Conservation (phyloP, 306 rosid genomes). For the Sophora flavescens region DNA sequence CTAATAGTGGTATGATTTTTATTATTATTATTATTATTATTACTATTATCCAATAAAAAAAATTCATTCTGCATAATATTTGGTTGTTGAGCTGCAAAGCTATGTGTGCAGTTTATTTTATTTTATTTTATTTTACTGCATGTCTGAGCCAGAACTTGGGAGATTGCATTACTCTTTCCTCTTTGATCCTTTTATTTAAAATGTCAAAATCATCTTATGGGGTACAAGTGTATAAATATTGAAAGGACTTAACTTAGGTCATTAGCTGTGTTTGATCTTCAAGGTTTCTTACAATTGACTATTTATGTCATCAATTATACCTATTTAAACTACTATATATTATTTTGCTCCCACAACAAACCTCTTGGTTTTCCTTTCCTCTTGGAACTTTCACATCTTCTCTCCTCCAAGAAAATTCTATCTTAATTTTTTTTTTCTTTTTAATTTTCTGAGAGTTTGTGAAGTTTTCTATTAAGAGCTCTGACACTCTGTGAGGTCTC, state of each 20-base stretch:
- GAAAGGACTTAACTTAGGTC: slow-evolving; percentile 68
- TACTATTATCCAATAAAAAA: background rate
- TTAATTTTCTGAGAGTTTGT: slow-evolving; percentile 42
- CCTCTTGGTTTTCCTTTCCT: slow-evolving; percentile 62
- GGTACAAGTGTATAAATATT: slow-evolving; percentile 58
- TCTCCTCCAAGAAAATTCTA: slow-evolving; percentile 61
- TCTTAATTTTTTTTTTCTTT: slow-evolving; percentile 23
- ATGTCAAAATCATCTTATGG: slow-evolving; percentile 71
- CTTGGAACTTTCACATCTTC: slow-evolving; percentile 57
- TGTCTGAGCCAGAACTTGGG: slow-evolving; percentile 52
- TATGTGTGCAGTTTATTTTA: slow-evolving; percentile 12
- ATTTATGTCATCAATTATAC: slow-evolving; percentile 49
- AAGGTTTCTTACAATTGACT: slow-evolving; percentile 66
- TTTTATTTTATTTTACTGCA: slow-evolving; percentile 27
- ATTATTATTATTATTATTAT: background rate
- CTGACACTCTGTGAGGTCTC: slow-evolving; percentile 50
- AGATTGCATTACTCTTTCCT: slow-evolving; percentile 55
- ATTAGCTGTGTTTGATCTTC: slow-evolving; percentile 58
- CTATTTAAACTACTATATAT: slow-evolving; percentile 57
- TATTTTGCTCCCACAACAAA: slow-evolving; percentile 58
- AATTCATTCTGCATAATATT: slow-evolving; percentile 1
- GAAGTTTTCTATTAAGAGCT: slow-evolving; percentile 46
- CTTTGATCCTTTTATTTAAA: slow-evolving; percentile 54
- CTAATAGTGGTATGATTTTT: slow-evolving; percentile 23
- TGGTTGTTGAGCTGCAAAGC: slow-evolving; percentile 10